Percentiles rank a stretch among this genome's conserved stretches.
These are phyloP conservation scores for Torulaspora indica DNA, from an alignment of 805 yeast species.

Conservation along the genomic window DNA sequence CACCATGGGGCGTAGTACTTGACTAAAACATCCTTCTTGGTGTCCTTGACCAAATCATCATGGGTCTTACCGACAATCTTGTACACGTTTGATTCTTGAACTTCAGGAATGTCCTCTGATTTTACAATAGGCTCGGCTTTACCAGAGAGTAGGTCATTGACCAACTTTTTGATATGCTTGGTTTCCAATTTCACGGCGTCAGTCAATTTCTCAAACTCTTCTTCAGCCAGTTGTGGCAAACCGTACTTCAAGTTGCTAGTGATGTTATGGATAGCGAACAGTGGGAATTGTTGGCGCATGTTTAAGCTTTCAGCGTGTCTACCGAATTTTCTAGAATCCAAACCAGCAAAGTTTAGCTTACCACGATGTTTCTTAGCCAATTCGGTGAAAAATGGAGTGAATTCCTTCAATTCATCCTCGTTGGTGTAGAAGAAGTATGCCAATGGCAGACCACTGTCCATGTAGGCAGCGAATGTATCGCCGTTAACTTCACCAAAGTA, in stretches of 20 bases:
- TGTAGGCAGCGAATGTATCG: slow-evolving; percentile 68
- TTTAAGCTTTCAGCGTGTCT: slow-evolving; percentile 82
- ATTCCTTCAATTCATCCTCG: slow-evolving; percentile 58
- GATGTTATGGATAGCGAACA: slow-evolving; percentile 80
- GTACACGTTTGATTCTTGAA: slow-evolving; percentile 68
- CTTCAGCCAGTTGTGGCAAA: slow-evolving; percentile 49
- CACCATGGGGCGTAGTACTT: slow-evolving; percentile 98
- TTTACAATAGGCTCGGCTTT: slow-evolving; percentile 67
- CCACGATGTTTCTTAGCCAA: slow-evolving; percentile 77
- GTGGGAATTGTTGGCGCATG: slow-evolving; percentile 82
- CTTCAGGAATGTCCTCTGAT: slow-evolving; percentile 81
- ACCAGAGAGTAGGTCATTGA: slow-evolving; percentile 60
- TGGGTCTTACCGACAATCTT: slow-evolving; percentile 82
- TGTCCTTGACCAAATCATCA: slow-evolving; percentile 57
- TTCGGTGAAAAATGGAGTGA: slow-evolving; percentile 48
- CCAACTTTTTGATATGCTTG: slow-evolving; percentile 54
- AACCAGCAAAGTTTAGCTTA: slow-evolving; percentile 77
- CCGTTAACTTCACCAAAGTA: slow-evolving; percentile 63
- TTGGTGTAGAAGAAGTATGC: slow-evolving; percentile 82
- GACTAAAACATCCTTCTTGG: slow-evolving; percentile 66
- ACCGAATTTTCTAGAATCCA: slow-evolving; percentile 76
- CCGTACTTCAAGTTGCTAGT: slow-evolving; percentile 70
- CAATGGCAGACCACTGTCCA: slow-evolving; percentile 67
- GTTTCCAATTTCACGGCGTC: slow-evolving; percentile 41
- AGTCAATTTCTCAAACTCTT: slow-evolving; percentile 27